These are phyloP conservation scores for Xanthoconium stramineum DNA, from an alignment of 768 basidiomycete genomes.

Conservation along the genomic window DNA sequence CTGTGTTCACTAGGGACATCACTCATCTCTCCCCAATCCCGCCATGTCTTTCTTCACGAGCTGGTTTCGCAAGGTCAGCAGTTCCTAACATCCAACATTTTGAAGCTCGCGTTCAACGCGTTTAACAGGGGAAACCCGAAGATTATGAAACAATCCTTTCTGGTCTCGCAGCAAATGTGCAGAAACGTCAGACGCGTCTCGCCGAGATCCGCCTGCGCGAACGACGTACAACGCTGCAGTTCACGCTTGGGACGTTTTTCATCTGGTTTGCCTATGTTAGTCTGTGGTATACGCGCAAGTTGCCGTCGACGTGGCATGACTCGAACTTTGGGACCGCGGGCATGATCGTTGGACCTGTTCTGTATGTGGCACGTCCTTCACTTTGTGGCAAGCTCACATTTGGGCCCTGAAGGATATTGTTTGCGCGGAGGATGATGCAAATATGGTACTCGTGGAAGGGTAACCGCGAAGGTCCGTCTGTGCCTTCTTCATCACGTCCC, in stretches of 20 bases:
- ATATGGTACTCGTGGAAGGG: constrained; percentile 81
- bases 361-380: constrained; percentile 49
- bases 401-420: constrained; percentile 52
- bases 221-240: constrained; percentile 69
- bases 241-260: constrained; percentile 75
- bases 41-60: constrained; percentile 30
- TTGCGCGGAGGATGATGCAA: constrained; percentile 76
- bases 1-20: constrained; percentile 15
- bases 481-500: neutral
- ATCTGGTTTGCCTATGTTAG: constrained; percentile 70
- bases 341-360: constrained; percentile 69
- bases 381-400: neutral
- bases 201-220: constrained; percentile 86
- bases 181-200: constrained; percentile 68
- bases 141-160: constrained; percentile 78
- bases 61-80: constrained; percentile 30
- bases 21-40: constrained; percentile 3
- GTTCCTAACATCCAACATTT: neutral
- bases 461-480: constrained; percentile 64
- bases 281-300: constrained; percentile 64
- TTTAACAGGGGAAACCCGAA: constrained; percentile 35
- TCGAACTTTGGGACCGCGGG: constrained; percentile 38
- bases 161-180: constrained; percentile 62
- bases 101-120: neutral
- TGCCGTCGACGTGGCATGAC: constrained; percentile 40